Percentiles rank a stretch among this genome's conserved stretches.
Conservation (phyloP, 805 yeast species). For the Saccharomycopsis sp. region DNA sequence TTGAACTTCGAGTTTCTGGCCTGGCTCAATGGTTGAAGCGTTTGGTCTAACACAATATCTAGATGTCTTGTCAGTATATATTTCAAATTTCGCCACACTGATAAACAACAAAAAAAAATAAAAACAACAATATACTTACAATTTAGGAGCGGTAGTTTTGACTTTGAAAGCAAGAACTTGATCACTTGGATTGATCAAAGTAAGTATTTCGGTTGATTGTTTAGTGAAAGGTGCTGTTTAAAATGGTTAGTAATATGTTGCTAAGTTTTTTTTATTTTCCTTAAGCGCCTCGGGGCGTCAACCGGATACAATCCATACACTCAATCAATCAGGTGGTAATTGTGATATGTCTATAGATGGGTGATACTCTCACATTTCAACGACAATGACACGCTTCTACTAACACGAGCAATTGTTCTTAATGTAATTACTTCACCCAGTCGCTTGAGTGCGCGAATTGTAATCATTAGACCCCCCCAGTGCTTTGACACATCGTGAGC, state of each 20-base stretch:
- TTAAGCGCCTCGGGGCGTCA: no score
- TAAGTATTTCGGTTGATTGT: constrained; percentile 54
- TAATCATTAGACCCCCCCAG: no score
- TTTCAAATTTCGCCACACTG: neutral
- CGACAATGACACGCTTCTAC: no score
- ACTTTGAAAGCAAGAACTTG: constrained; percentile 79
- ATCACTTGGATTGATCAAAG: constrained; percentile 49
- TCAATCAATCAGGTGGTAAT: no score
- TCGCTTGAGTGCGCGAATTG: no score
- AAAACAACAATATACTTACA: constrained; percentile 31
- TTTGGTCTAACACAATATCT: constrained; percentile 90
- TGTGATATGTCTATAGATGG: no score
- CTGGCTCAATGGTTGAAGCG: constrained; percentile 74
- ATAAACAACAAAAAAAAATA: neutral
- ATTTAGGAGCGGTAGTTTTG: constrained; percentile 95
- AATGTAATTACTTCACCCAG: no score
- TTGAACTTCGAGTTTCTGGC: constrained; percentile 62
- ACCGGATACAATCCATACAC: no score
- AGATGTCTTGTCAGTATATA: constrained; percentile 1
- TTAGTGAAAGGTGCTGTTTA: constrained; percentile 66
- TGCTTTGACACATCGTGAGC: no score
- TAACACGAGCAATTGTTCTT: no score
- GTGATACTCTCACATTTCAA: no score
- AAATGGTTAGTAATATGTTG: constrained; percentile 6
- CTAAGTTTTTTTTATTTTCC: neutral